Base-by-base conservation (phyloP, 1,284 basidiomycete genomes). In the Marasmius sp. region DNA sequence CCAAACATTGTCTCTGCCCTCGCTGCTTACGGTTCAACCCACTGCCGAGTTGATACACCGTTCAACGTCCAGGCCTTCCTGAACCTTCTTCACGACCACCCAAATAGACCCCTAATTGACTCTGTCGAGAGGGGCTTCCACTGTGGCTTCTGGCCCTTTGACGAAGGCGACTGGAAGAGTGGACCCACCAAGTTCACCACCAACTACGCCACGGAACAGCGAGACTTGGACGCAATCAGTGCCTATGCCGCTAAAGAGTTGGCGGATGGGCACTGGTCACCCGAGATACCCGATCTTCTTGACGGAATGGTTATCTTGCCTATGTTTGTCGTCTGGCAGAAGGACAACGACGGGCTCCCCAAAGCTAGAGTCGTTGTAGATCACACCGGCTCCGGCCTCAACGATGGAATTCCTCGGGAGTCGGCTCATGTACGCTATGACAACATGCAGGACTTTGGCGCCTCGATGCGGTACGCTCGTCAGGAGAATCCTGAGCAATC, bases 141-240 rank as follows among this genome's bases (percentile, higher is more conserved):
- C n/a, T n/a, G n/a, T n/a, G 72, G 72, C 0, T 72, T 71, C 41
- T 73, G 71, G 71, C 71, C 69, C 0, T 68, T 65, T 33, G 64
- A 67, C 22, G 61, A 68, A 7, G 55, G 64, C 9, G 56, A 65
- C 12, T 54, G 60, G 43, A 39, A 63, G 11, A n/a, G n/a, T n/a
- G n/a, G n/a, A n/a, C n/a, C 58, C 0, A 36, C 60, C 14, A 59
- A 65, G 6, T 1, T 22, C 0, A 43, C 57, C 12, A 55, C 55
- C 8, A 70, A 70, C 48, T 70, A 69, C 45, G 39, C 58, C 1
- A n/a, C n/a, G n/a, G n/a, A n/a, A n/a, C n/a, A n/a, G n/a, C n/a
- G n/a, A n/a, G 66, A 72, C 57, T 58, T 70, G 6, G 64, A 65
- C 0, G 64, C 66, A 0, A 66, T 71, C 16, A 59, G 66, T 6